A percentile compares a stretch with the other conserved stretches of the same genome.
Evolutionary conservation across 2,329 filamentous ascomycete genomes (phyloP).

Genomic region (Calonectria pseudoreteaudii): DNA sequence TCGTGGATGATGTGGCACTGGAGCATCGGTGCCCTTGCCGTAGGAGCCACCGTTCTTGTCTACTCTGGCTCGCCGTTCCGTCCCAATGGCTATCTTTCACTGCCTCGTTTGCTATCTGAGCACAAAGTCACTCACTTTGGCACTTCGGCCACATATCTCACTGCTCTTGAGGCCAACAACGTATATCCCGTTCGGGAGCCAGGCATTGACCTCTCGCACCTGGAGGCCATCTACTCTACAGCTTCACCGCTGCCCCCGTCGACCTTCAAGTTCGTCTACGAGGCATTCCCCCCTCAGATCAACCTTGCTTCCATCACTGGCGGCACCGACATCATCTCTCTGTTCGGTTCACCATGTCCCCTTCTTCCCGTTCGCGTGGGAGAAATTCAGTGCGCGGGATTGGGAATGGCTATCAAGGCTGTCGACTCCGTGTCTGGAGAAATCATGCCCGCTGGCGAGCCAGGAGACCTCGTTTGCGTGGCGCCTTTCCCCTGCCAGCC

Average conservation of each 20-base stretch:
- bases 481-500: constrained; percentile 92
- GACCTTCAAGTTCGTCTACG: constrained; percentile 91
- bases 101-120: constrained; percentile 85
- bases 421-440: constrained; percentile 69
- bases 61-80: constrained; percentile 95
- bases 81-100: constrained; percentile 81
- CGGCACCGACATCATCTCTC: constrained; percentile 94
- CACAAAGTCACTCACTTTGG: constrained; percentile 92
- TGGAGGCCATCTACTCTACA: constrained; percentile 93
- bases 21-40: constrained; percentile 87
- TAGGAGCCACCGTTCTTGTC: constrained; percentile 84
- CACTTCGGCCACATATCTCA: constrained; percentile 93
- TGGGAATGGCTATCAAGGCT: constrained; percentile 81
- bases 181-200: constrained; percentile 67
- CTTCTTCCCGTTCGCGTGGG: constrained; percentile 78
- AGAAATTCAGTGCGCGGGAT: constrained; percentile 81
- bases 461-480: constrained; percentile 90
- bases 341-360: constrained; percentile 89
- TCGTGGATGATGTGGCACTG: constrained; percentile 99
- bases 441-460: constrained; percentile 69
- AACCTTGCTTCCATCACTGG: constrained; percentile 95
- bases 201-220: constrained; percentile 67
- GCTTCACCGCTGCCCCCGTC: constrained; percentile 92
- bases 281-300: constrained; percentile 81
- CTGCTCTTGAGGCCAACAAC: constrained; percentile 84